These are phyloP conservation scores for Naganishia sp. DNA, from an alignment of 1,284 basidiomycete species.

Conservation along the genomic window DNA sequence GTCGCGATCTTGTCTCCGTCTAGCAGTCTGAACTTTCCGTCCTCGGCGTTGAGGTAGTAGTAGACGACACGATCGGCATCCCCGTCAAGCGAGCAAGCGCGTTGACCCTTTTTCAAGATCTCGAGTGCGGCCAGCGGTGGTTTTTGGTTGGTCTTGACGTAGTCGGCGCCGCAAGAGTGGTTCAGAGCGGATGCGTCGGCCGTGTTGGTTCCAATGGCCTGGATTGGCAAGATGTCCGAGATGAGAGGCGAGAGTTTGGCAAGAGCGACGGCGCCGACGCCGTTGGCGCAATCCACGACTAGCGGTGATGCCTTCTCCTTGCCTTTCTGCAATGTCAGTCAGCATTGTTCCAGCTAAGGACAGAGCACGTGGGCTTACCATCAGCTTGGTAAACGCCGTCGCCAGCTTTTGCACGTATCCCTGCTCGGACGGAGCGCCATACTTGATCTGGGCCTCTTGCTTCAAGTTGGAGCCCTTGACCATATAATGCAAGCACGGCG, in stretches of 20 bases:
- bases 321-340: constrained; percentile 25
- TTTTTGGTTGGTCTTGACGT: constrained; percentile 88
- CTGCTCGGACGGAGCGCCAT: constrained; percentile 79
- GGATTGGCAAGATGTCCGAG: constrained; percentile 45
- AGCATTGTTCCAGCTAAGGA: background rate
- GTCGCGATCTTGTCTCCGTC: constrained; percentile 99
- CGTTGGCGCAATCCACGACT: constrained; percentile 94
- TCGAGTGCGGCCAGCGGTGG: constrained; percentile 67
- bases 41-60: constrained; percentile 78
- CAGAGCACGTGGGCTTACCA: constrained; percentile 60
- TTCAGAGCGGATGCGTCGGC: constrained; percentile 76
- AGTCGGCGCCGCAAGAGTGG: constrained; percentile 90
- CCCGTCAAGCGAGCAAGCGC: constrained; percentile 92
- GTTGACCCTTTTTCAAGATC: constrained; percentile 66
- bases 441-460: constrained; percentile 63
- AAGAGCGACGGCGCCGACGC: constrained; percentile 82
- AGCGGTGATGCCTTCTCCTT: constrained; percentile 60
- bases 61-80: constrained; percentile 98
- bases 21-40: constrained; percentile 77
- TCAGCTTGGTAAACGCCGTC: constrained; percentile 79
- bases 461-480: constrained; percentile 87
- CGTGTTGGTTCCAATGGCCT: constrained; percentile 68
- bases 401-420: constrained; percentile 87
- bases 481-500: constrained; percentile 93
- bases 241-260: constrained; percentile 59